These are phyloP conservation scores for Rutstroemia sydowiana DNA, from an alignment of 2,329 filamentous ascomycete genomes.

Conservation along the genomic window DNA sequence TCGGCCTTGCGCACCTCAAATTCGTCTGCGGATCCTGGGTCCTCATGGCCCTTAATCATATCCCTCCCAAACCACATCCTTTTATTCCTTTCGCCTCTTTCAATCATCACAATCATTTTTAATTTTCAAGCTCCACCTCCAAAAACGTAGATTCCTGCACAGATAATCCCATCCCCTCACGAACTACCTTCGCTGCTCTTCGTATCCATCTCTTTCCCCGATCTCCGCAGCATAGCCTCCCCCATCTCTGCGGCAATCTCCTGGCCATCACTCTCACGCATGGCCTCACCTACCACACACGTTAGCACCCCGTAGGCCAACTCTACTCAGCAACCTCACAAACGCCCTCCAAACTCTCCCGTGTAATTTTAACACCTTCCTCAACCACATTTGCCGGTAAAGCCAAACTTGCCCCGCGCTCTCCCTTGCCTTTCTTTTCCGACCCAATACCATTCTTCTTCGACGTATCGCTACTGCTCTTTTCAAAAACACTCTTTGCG, in stretches of 20 bases:
- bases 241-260: background rate
- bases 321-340: slow-evolving; percentile 26
- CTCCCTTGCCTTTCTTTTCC: slow-evolving; percentile 16
- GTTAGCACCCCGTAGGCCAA: background rate
- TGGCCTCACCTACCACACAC: background rate
- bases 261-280: background rate
- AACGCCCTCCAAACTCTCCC: slow-evolving; percentile 46
- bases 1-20: too few relatives aligned
- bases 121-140: too few relatives aligned
- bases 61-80: too few relatives aligned
- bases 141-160: too few relatives aligned
- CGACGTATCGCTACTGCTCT: too few relatives aligned
- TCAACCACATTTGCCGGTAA: slow-evolving; percentile 53
- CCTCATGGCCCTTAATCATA: too few relatives aligned
- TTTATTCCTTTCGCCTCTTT: too few relatives aligned
- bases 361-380: slow-evolving; percentile 52
- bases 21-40: too few relatives aligned
- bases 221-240: background rate
- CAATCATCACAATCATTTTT: too few relatives aligned
- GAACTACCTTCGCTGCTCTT: too few relatives aligned
- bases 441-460: too few relatives aligned
- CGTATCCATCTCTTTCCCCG: background rate
- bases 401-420: slow-evolving; percentile 37
- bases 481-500: background rate
- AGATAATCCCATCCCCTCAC: too few relatives aligned